Evolutionary conservation across 139 green algal genomes (phyloP), one percentile per base, ranked within the genome.

Genomic region (Tetradesmus obliquus): DNA sequence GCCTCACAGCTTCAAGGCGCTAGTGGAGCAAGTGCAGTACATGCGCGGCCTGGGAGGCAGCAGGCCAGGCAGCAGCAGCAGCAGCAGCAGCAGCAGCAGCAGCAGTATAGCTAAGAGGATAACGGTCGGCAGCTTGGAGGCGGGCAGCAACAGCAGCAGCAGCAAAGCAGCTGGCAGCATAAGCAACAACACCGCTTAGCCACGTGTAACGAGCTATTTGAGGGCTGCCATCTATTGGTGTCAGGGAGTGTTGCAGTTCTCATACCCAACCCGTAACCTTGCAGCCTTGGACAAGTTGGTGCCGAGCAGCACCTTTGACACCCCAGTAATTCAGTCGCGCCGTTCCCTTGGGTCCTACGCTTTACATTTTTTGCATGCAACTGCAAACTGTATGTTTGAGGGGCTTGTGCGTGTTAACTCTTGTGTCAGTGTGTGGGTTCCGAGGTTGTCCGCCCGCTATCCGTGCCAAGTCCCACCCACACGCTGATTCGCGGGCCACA

Each of bases 1-100:
- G 94, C 98, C 98, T 1, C 96, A 97, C 93, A 98, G 94, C 91
- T 99, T 99, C 93, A 97, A 98, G 92, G 97, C 98, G 1, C 88
- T 99, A 1, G 97, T 99, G 1, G 97, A 99, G 13, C 95, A 98
- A 86, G 97, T 99, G 54, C 95, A 95, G 54, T 96, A 95, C 74
- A 99, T 99, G 97, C 90, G 93, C 8, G 97, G 95, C n/a, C 54
- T 82, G 22, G 80, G 76, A 20, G 55, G 85, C 60, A 83, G 60
- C 86, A 80, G 19, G 24, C 55, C 19, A 74, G 72, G 60, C 58
- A 51, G 57, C 80, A 72, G 80, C 53, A 84, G 88, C 58, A 79
- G 82, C 53, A 76, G 5, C 22, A 76, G 5, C 22, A 55, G 22
- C 24, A 17, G 55, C 55, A 79, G 82, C 53, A 76, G 5, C 22